Conservation (phyloP, 495 filamentous ascomycete species). For the Aspergillus sclerotioniger region DNA sequence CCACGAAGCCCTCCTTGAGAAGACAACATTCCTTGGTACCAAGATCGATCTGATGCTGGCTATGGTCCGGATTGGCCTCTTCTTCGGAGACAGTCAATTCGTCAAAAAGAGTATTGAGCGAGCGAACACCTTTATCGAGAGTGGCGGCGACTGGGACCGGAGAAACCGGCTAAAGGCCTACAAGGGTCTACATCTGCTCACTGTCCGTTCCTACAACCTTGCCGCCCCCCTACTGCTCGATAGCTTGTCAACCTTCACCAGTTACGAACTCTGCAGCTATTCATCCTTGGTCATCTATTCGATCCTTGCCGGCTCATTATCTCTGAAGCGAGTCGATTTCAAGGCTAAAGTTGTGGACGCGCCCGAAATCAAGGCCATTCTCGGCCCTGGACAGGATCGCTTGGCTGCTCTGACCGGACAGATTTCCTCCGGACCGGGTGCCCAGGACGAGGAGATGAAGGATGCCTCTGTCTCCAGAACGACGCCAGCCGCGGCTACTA, state of each 20-base stretch:
- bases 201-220: slow-evolving; percentile 81
- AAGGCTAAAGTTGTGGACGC: slow-evolving; percentile 98
- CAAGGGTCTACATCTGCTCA: slow-evolving; percentile 90
- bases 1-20: slow-evolving; percentile 89
- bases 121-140: slow-evolving; percentile 85
- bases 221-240: slow-evolving; percentile 93
- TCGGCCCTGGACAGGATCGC: slow-evolving; percentile 85
- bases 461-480: slow-evolving; percentile 54
- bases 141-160: slow-evolving; percentile 96
- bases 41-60: slow-evolving; percentile 96
- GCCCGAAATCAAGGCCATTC: slow-evolving; percentile 93
- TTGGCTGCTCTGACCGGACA: slow-evolving; percentile 72
- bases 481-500: slow-evolving; percentile 56
- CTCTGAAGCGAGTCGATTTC: slow-evolving; percentile 95
- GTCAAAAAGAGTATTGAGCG: slow-evolving; percentile 94
- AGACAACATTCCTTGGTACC: slow-evolving; percentile 88
- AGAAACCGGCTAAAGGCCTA: slow-evolving; percentile 98
- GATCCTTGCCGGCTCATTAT: slow-evolving; percentile 89
- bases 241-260: slow-evolving; percentile 96
- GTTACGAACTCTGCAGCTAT: slow-evolving; percentile 96
- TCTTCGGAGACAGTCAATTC: slow-evolving; percentile 86
- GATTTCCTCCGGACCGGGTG: slow-evolving; percentile 73
- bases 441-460: slow-evolving; percentile 75
- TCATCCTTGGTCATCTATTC: slow-evolving; percentile 92
- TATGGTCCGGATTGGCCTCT: slow-evolving; percentile 91